Conservation (phyloP, 2,329 filamentous ascomycete species). For the Colletotrichum tofieldiae region DNA sequence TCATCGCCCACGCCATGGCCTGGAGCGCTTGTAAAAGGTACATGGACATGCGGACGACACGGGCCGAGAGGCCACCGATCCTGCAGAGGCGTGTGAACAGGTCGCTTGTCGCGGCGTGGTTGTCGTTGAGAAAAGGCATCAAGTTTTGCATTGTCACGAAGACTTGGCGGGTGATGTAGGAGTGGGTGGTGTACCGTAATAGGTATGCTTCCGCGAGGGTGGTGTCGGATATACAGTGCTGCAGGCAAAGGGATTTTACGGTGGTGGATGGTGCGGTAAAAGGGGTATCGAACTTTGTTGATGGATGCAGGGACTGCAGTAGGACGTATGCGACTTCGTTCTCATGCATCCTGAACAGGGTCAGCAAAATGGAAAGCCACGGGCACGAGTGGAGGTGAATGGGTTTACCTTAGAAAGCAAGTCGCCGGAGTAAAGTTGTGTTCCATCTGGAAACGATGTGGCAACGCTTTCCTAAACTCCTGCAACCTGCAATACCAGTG, state of each 20-base stretch:
- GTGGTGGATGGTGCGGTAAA: constrained; percentile 26
- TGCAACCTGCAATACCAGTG: constrained; percentile 19
- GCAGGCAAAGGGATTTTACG: constrained; percentile 30
- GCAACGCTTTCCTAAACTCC: constrained; percentile 22
- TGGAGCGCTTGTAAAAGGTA: constrained; percentile 37
- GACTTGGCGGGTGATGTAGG: constrained; percentile 34
- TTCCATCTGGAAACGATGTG: constrained; percentile 22
- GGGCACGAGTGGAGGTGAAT: neutral
- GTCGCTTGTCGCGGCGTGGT: constrained; percentile 24
- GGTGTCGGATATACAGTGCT: constrained; percentile 39
- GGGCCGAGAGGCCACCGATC: constrained; percentile 37
- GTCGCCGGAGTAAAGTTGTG: constrained; percentile 32
- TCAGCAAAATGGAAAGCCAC: neutral
- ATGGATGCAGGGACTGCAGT: constrained; percentile 26
- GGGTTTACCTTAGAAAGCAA: constrained; percentile 27
- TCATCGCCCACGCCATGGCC: constrained; percentile 42
- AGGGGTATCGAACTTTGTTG: constrained; percentile 27
- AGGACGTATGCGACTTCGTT: constrained; percentile 37
- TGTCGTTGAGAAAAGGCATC: constrained; percentile 37
- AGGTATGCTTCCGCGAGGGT: constrained; percentile 33
- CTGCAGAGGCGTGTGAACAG: constrained; percentile 39
- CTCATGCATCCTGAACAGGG: constrained; percentile 29
- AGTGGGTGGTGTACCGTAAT: constrained; percentile 18
- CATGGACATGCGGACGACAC: constrained; percentile 39
- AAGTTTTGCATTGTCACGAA: constrained; percentile 37